Base-by-base conservation (phyloP, 169 alveolate species). In the Plasmodium coatneyi region DNA sequence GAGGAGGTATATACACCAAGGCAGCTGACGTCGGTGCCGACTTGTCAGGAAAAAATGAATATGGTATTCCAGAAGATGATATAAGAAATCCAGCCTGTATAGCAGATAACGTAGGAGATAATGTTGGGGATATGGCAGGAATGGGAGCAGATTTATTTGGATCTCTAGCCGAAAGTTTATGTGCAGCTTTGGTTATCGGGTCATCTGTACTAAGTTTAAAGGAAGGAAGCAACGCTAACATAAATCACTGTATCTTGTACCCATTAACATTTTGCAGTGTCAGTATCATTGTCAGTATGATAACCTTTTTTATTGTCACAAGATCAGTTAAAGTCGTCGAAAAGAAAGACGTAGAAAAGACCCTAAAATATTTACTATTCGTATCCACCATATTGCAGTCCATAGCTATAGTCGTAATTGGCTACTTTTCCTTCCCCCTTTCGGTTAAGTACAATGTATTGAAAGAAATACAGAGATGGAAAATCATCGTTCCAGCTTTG, bases 81-180 rank as follows among this genome's bases (percentile, higher is more conserved):
- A 98, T 98, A 76, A 95, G 98, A 82, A 98, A 98, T 90, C 98
- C 99, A 9, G 99, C 98, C 16, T 96, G 98, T 92, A 98, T 98
- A 78, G 99, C 99, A 32, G 99, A 98, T 96, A 98, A 97, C 94
- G 99, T 98, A 34, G 99, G 99, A 28, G 99, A 98, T 94, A 98
- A 98, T 93, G 99, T 98, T 22, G 98, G 99, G 39, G 98, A 98
- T 89, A 96, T 97, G 71, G 99, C 99, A n/a, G 99, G 99, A 49
- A 97, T 98, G 99, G 99, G 99, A 22, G 98, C 99, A 16, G 99
- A 98, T 95, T 95, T 98, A 49, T 98, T 98, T 90, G 99, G 99
- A 10, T 98, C 99, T 56, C 93, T 98, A 46, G 98, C 99, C 10
- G 99, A 97, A 95, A 87, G 98, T 28, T 97, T 98, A 71, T 97